phyloP scores from a whole-genome alignment of 495 filamentous ascomycete species.

The Oidiodendron maius region DNA sequence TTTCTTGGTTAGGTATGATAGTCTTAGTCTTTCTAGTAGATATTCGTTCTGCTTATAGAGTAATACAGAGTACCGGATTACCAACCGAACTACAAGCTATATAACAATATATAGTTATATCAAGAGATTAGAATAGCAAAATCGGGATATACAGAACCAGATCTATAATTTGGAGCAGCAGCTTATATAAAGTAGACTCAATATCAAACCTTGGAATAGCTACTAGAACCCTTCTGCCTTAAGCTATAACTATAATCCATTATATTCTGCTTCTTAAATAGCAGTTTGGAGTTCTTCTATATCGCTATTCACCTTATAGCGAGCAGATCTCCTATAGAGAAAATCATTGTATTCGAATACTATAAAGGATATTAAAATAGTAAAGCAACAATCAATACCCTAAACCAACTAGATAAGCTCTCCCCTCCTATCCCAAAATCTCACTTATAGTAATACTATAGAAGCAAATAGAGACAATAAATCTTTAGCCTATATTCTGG shows the following conservation, averaged over 20 bases:
- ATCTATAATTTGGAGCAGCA: slow-evolving; percentile 46
- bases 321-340: slow-evolving; percentile 6
- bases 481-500: slow-evolving; percentile 3
- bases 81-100: slow-evolving; percentile 77
- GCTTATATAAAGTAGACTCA: slow-evolving; percentile 22
- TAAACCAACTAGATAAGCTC: not conserved
- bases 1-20: slow-evolving; percentile 81
- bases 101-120: slow-evolving; percentile 69
- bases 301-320: slow-evolving; percentile 6
- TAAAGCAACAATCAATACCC: not conserved
- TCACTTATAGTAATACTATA: slow-evolving; percentile 1
- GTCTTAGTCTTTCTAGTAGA: slow-evolving; percentile 56
- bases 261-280: not conserved
- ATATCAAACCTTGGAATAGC: slow-evolving; percentile 21
- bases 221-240: slow-evolving; percentile 11
- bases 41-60: slow-evolving; percentile 71
- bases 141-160: slow-evolving; percentile 42
- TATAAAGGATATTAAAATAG: slow-evolving; percentile 5
- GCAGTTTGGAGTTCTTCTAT: slow-evolving; percentile 9
- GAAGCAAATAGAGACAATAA: slow-evolving; percentile 2
- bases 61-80: slow-evolving; percentile 69
- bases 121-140: slow-evolving; percentile 55
- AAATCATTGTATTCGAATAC: not conserved
- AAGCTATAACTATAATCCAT: slow-evolving; percentile 11
- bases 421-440: not conserved